A percentile compares a stretch with the other conserved stretches of the same genome.
Conservation (phyloP, 1,139 yeast species). For the Meyerozyma smithsonii region DNA sequence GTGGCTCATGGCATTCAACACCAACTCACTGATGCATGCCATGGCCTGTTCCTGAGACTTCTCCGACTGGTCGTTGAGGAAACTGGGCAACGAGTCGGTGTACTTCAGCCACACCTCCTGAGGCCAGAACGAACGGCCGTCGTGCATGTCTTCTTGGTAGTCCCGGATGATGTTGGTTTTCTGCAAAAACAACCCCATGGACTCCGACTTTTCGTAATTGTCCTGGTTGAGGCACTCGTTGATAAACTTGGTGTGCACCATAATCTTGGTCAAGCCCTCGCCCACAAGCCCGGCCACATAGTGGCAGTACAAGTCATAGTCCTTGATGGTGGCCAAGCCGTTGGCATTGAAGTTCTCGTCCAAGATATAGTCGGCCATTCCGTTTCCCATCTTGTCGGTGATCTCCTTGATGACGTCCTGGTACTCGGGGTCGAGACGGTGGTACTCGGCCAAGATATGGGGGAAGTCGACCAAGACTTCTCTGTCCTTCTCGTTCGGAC, state of each 20-base stretch:
- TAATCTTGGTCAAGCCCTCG: constrained; percentile 83
- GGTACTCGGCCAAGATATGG: constrained; percentile 62
- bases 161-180: constrained; percentile 95
- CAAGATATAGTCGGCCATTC: constrained; percentile 92
- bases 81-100: constrained; percentile 57
- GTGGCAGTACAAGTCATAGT: constrained; percentile 88
- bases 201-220: constrained; percentile 57
- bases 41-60: constrained; percentile 51
- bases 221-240: constrained; percentile 46
- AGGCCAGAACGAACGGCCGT: constrained; percentile 97
- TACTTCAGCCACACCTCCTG: constrained; percentile 86
- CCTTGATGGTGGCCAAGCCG: constrained; percentile 74
- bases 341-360: constrained; percentile 73
- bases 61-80: constrained; percentile 39
- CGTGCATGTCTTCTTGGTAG: constrained; percentile 85
- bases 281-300: constrained; percentile 98
- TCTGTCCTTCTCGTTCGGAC: constrained; percentile 77
- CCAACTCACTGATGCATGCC: constrained; percentile 76
- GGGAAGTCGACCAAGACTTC: constrained; percentile 75
- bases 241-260: constrained; percentile 64
- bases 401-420: constrained; percentile 76
- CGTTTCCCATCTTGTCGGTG: constrained; percentile 85
- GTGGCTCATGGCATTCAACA: constrained; percentile 73
- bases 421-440: constrained; percentile 67
- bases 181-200: constrained; percentile 94